phyloP scores from a whole-genome alignment of 192 early-diverging fungal species.

The Backusella tuberculispora region DNA sequence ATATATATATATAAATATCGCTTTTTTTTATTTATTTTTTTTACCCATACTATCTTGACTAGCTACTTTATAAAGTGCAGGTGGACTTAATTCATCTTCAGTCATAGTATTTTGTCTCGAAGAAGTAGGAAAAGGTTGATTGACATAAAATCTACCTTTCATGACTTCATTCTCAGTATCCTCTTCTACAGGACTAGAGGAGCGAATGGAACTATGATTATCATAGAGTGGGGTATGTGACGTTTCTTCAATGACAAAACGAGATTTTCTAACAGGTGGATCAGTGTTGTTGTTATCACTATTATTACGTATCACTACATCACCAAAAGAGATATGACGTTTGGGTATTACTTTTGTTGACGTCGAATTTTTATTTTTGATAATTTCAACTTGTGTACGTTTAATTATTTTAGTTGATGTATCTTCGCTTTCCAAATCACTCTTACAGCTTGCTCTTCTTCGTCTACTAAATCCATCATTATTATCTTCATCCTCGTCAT shows the following conservation, averaged over 20 bases:
- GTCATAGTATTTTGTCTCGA: not conserved
- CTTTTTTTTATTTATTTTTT: not conserved
- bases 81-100: not conserved
- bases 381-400: too few relatives aligned
- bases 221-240: not conserved
- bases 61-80: slow-evolving; percentile 12
- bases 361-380: not conserved
- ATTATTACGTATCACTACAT: slow-evolving; percentile 42
- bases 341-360: slow-evolving; percentile 15
- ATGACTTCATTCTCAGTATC: slow-evolving; percentile 45
- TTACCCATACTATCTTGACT: slow-evolving; percentile 35
- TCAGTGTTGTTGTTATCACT: slow-evolving; percentile 14
- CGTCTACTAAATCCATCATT: not conserved
- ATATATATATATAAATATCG: not conserved
- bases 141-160: slow-evolving; percentile 81
- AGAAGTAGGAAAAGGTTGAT: not conserved
- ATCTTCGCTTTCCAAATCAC: not conserved
- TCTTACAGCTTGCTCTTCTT: not conserved
- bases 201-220: not conserved
- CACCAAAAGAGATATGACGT: slow-evolving; percentile 52
- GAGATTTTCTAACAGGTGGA: slow-evolving; percentile 32
- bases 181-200: slow-evolving; percentile 23
- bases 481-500: not conserved
- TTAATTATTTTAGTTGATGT: too few relatives aligned
- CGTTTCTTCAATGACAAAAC: slow-evolving; percentile 44